Conservation (phyloP, 208 protist genomes). For the Sergeia podlipaevii region DNA sequence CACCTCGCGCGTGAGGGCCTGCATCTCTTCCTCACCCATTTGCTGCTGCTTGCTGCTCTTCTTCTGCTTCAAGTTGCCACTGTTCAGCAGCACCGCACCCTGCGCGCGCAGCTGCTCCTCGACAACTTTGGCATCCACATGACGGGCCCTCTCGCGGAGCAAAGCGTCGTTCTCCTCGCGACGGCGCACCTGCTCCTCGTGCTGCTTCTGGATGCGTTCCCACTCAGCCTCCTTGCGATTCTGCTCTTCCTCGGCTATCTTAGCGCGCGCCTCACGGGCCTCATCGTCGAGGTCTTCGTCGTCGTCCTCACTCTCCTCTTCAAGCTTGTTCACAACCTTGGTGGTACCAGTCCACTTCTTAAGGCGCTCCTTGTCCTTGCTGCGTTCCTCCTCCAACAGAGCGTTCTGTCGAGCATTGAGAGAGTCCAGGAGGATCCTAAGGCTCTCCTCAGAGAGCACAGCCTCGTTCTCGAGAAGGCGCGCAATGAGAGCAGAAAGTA, state of each 20-base stretch:
- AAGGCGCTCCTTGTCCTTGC: constrained; percentile 54
- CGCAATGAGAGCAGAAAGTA: constrained; percentile 43
- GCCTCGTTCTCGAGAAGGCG: constrained; percentile 28
- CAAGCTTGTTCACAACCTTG: constrained; percentile 8
- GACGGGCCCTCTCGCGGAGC: constrained; percentile 40
- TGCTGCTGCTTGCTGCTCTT: constrained; percentile 43
- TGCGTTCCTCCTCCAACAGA: constrained; percentile 59
- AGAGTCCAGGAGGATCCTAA: constrained; percentile 33
- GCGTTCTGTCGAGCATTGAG: constrained; percentile 48
- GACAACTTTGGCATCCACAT: constrained; percentile 57
- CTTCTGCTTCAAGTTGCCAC: constrained; percentile 21
- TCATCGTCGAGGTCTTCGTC: constrained; percentile 27
- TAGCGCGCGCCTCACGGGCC: constrained; percentile 19
- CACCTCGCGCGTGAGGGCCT: constrained; percentile 53
- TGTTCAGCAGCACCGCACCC: constrained; percentile 63
- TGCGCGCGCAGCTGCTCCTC: constrained; percentile 50
- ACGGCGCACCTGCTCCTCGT: constrained; percentile 46
- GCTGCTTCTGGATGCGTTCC: constrained; percentile 36
- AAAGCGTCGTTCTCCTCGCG: constrained; percentile 54
- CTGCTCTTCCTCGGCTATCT: constrained; percentile 32
- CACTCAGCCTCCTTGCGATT: constrained; percentile 39
- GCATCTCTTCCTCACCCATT: constrained; percentile 39
- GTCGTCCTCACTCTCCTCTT: constrained; percentile 22
- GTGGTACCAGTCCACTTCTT: constrained; percentile 32
- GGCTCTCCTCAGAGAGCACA: constrained; percentile 28